Base-by-base conservation (phyloP, 106 monocot genomes). In the Vanilla planifolia region DNA sequence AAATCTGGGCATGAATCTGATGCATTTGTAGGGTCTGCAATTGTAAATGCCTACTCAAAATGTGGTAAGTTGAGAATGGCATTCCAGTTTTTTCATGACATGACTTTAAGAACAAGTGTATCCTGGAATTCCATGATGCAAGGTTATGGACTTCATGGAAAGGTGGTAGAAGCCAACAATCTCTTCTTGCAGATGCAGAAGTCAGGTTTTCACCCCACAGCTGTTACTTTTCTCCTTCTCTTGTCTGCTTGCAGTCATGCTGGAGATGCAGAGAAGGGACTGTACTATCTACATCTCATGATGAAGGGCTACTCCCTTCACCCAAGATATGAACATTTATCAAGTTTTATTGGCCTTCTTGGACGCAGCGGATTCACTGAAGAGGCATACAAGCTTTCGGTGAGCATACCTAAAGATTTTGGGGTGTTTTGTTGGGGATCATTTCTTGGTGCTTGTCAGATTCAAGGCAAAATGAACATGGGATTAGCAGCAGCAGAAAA, bases 51-150 rank as follows among this genome's bases (percentile, higher is more conserved):
- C 15, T 84, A 84, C 45, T 71, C 75, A 43, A 84, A 79, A 73
- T 79, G 75, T 41, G 84, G 84, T 59, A 56, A 73, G 1, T 29
- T 84, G 6, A 41, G 21, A 28, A 48, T 65, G 60, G 79, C 72
- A 59, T 33, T 75, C 1, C 22, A 14, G 35, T 23, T 79, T 15
- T 84, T 84, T 62, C 69, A 84, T 48, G 43, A 52, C 0, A 75
- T 84, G 71, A 51, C 33, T 14, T 62, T 20, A 4, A 84, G 59
- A 63, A 72, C 68, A 14, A 29, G 43, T 15, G 50, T 68, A 0
- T 64, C 79, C 13, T 79, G 75, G 79, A 75, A 84, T 56, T 72
- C 72, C 35, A 75, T 84, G 60, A 79, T 84, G 7, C 50, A 55
- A 8, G 79, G 65, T 0, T 84, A 84, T 62, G 75, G 75, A 22